A percentile compares a stretch with the other conserved stretches of the same genome.
phyloP scores from a whole-genome alignment of 306 rosid species.

The Rosa persica region DNA sequence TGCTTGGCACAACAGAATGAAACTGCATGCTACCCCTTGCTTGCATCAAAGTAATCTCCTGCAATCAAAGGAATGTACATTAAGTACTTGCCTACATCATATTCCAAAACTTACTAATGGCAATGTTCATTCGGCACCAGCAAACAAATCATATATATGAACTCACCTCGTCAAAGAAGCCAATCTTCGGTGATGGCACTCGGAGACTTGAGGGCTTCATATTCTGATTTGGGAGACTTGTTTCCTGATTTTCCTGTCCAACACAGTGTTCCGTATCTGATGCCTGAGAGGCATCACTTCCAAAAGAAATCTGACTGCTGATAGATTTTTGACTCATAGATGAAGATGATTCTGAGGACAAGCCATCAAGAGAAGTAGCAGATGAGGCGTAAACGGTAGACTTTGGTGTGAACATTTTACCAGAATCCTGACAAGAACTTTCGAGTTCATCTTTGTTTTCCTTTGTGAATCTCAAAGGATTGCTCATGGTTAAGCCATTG shows the following conservation, averaged over 20 bases:
- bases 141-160: background rate
- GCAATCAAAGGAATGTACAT: background rate
- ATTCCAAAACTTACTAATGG: background rate
- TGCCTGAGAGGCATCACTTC: constrained; percentile 2
- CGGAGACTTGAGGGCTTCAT: constrained; percentile 47
- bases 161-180: constrained; percentile 53
- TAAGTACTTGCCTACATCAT: no score
- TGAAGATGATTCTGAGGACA: constrained; percentile 32
- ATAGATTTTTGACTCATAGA: constrained; percentile 17
- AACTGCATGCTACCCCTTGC: constrained; percentile 1
- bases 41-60: constrained; percentile 35
- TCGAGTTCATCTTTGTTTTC: constrained; percentile 16
- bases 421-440: constrained; percentile 7
- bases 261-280: constrained; percentile 13
- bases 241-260: constrained; percentile 6
- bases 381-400: constrained; percentile 32
- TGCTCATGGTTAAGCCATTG: constrained; percentile 3
- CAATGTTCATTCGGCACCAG: background rate
- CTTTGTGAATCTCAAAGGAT: constrained; percentile 19
- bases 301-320: constrained; percentile 8
- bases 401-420: constrained; percentile 24
- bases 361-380: constrained; percentile 30
- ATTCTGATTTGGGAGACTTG: constrained; percentile 9
- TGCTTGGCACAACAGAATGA: constrained; percentile 15
- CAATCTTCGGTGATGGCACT: constrained; percentile 52